Evolutionary conservation across 2,329 filamentous ascomycete species (phyloP).

Genomic region (Alternaria sp.): DNA sequence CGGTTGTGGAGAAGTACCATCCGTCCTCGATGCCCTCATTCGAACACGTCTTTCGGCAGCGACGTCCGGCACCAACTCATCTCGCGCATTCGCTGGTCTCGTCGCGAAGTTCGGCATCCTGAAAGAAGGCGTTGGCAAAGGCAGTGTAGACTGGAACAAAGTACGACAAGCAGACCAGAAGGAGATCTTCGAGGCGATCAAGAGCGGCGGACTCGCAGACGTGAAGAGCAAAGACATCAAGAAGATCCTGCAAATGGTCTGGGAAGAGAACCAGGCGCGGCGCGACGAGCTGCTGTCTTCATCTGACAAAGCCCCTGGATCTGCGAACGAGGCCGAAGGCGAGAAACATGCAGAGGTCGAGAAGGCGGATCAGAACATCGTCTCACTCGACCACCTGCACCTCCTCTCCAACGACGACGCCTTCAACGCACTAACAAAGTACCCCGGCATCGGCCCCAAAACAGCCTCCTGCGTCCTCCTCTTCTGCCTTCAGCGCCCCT

Average conservation of each 20-base stretch:
- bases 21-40: conserved; percentile 68
- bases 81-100: conserved; percentile 69
- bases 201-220: conserved; percentile 72
- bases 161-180: conserved; percentile 65
- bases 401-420: conserved; percentile 62
- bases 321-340: conserved; percentile 54
- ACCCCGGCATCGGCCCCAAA: conserved; percentile 70
- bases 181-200: conserved; percentile 73
- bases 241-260: conserved; percentile 72
- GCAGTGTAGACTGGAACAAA: conserved; percentile 77
- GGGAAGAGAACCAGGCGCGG: conserved; percentile 69
- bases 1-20: conserved; percentile 72
- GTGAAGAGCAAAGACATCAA: conserved; percentile 77
- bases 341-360: conserved; percentile 65
- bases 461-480: conserved; percentile 69
- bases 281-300: conserved; percentile 54
- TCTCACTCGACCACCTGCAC: conserved; percentile 70
- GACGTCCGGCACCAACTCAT: conserved; percentile 66
- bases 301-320: conserved; percentile 48
- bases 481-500: conserved; percentile 68
- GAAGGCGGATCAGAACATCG: conserved; percentile 62
- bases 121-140: conserved; percentile 68
- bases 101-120: conserved; percentile 69
- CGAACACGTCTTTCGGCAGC: conserved; percentile 68
- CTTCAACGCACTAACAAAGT: conserved; percentile 63